Evolutionary conservation across 2,329 filamentous ascomycete species (phyloP).

Genomic region (Stachybotrys echinatus): DNA sequence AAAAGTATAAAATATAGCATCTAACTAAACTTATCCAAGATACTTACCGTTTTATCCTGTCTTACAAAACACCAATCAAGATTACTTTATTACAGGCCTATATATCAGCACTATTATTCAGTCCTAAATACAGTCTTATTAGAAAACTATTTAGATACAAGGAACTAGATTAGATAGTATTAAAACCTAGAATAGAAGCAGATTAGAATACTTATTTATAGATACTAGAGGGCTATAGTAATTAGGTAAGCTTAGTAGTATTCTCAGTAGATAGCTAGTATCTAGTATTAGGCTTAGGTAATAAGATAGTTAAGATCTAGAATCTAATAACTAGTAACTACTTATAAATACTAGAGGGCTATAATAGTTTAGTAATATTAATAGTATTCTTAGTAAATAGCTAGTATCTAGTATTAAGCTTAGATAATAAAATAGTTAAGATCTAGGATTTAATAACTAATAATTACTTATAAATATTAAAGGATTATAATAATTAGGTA

Average conservation of each 20-base stretch:
- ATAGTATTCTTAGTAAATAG: slow-evolving; percentile 1
- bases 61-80: slow-evolving; percentile 1
- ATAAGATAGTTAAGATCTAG: slow-evolving; percentile 6
- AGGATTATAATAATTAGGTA: slow-evolving; percentile 1
- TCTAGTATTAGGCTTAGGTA: slow-evolving; percentile 3
- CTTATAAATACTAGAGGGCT: slow-evolving; percentile 4
- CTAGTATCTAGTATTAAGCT: slow-evolving; percentile 3
- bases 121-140: background rate
- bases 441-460: slow-evolving; percentile 6
- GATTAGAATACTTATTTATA: slow-evolving; percentile 4
- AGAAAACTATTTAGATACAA: slow-evolving; percentile 3
- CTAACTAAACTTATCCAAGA: slow-evolving; percentile 2
- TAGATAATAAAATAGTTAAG: slow-evolving; percentile 2
- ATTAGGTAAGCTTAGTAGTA: background rate
- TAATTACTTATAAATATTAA: slow-evolving; percentile 4
- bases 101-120: slow-evolving; percentile 4
- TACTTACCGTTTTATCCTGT: slow-evolving; percentile 3
- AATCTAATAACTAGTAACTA: slow-evolving; percentile 1
- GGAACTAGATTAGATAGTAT: slow-evolving; percentile 3
- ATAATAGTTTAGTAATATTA: background rate
- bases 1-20: background rate
- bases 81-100: slow-evolving; percentile 3
- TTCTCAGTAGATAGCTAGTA: background rate
- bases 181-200: slow-evolving; percentile 4
- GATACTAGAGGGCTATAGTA: slow-evolving; percentile 5